Evolutionary conservation across 2,329 filamentous ascomycete species (phyloP), one percentile per base, ranked within the genome.

Genomic region (Aspergillus japonicus): DNA sequence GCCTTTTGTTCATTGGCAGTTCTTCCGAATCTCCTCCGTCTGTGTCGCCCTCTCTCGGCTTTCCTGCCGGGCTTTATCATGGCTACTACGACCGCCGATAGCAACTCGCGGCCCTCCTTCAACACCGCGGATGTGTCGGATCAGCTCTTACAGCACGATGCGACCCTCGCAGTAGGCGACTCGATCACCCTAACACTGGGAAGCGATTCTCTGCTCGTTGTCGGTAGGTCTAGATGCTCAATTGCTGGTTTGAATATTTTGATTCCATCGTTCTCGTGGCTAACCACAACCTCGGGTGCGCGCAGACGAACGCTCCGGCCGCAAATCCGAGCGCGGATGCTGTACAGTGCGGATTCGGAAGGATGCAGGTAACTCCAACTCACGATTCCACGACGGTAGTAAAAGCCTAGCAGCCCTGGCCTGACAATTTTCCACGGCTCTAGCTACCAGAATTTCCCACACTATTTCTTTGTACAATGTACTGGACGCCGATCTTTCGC

Each of bases 381-480:
- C 26, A 29, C 26, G 10, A 52, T 53, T 26, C 47, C n/a, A n/a
- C 29, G n/a, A 11, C 50, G 21, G 51, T 33, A 23, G 50, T 53
- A 33, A 19, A 35, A 4, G 4, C 33, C 11, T 16, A 35, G 33
- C 33, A 16, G 5, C 26, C 23, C 54, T 58, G 57, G 62, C 61
- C 49, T 50, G 50, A 50, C 57, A 60, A 11, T 26, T 60, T 24
- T 7, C 51, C 47, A 58, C 21, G 63, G 81, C 16, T 29, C 21
- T n/a, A 50, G 24, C 74, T 61, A 73, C 78, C 31, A 82, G 83
- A 60, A 77, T 78, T 33, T 85, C 81, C 31, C 80, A 80, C 63
- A 80, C 83, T 5, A 89, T 97, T 31, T 87, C 90, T 2, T 88
- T 92, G 62, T 93, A 91, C 78, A 90, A 96, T 72, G 79, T 97